These are phyloP conservation scores for Ceratocystiopsis brevicomis DNA, from an alignment of 2,329 filamentous ascomycete species.

Conservation along the genomic window DNA sequence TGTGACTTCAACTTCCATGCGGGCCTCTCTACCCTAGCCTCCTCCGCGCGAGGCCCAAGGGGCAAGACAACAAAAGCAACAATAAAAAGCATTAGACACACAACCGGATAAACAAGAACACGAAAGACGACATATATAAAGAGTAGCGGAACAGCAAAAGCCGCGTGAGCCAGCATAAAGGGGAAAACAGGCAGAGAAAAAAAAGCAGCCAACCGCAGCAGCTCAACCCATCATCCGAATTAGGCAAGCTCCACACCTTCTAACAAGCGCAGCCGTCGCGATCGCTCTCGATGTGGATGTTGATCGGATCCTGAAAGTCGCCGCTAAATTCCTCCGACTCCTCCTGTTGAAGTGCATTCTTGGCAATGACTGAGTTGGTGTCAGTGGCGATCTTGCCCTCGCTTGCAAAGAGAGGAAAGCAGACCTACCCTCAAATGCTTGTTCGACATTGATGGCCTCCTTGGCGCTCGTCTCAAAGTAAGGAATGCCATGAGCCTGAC, in stretches of 20 bases:
- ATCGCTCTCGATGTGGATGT: slow-evolving; percentile 90
- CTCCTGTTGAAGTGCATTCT: slow-evolving; percentile 88
- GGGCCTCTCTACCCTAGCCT: too few relatives aligned
- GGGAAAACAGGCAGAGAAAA: not conserved
- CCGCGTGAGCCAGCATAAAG: not conserved
- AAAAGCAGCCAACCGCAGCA: not conserved
- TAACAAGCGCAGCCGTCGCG: slow-evolving; percentile 85
- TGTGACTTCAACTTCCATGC: too few relatives aligned
- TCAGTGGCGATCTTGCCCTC: not conserved
- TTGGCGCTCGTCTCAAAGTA: slow-evolving; percentile 99
- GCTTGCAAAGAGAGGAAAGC: too few relatives aligned
- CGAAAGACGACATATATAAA: not conserved
- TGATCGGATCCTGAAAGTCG: slow-evolving; percentile 94
- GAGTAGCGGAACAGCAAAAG: not conserved
- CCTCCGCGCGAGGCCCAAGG: too few relatives aligned
- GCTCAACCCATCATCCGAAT: too few relatives aligned
- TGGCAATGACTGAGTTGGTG: slow-evolving; percentile 59
- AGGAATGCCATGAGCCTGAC: slow-evolving; percentile 89
- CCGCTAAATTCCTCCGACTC: slow-evolving; percentile 95
- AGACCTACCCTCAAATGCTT: slow-evolving; percentile 43
- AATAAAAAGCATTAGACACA: not conserved
- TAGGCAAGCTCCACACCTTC: too few relatives aligned
- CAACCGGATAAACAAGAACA: not conserved
- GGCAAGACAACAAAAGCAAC: not conserved
- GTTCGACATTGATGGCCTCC: slow-evolving; percentile 95